Percentiles rank a stretch among this genome's conserved stretches.
Conservation (phyloP, 2,329 filamentous ascomycete species). For the Pezicula rhizophila region DNA sequence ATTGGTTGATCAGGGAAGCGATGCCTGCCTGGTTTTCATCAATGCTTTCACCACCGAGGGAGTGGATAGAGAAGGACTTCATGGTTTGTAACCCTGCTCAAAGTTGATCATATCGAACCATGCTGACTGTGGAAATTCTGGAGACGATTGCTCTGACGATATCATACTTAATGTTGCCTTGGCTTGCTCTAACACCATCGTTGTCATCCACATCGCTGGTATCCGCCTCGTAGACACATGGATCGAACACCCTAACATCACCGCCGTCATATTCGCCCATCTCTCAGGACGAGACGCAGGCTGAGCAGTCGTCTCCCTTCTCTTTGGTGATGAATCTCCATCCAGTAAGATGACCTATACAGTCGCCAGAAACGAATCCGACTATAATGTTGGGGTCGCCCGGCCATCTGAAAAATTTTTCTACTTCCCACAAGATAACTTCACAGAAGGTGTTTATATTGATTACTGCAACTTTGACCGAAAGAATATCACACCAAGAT, state of each 20-base stretch:
- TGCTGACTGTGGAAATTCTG: slow-evolving; percentile 64
- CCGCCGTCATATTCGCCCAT: too few relatives aligned
- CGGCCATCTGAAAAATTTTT: background rate
- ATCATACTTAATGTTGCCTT: too few relatives aligned
- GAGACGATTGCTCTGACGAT: too few relatives aligned
- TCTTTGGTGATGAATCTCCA: slow-evolving; percentile 70
- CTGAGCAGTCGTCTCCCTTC: slow-evolving; percentile 66
- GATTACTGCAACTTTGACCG: slow-evolving; percentile 71
- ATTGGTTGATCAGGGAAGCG: slow-evolving; percentile 36
- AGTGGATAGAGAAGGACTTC: slow-evolving; percentile 52
- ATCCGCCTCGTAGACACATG: too few relatives aligned
- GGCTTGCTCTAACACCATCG: too few relatives aligned
- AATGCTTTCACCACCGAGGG: slow-evolving; percentile 68
- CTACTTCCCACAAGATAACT: slow-evolving; percentile 58
- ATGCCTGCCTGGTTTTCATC: slow-evolving; percentile 62
- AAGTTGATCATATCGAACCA: slow-evolving; percentile 43
- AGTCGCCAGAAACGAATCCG: slow-evolving; percentile 50
- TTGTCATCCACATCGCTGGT: too few relatives aligned
- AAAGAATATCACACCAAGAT: slow-evolving; percentile 56
- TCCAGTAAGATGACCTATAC: slow-evolving; percentile 79
- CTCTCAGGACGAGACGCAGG: slow-evolving; percentile 34
- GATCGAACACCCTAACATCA: too few relatives aligned
- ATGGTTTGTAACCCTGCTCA: slow-evolving; percentile 34
- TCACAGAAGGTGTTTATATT: slow-evolving; percentile 44
- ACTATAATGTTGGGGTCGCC: slow-evolving; percentile 34